Percentiles rank a stretch among this genome's conserved stretches.
phyloP scores from a whole-genome alignment of 2,329 filamentous ascomycete genomes.

The Fusarium beomiforme region DNA sequence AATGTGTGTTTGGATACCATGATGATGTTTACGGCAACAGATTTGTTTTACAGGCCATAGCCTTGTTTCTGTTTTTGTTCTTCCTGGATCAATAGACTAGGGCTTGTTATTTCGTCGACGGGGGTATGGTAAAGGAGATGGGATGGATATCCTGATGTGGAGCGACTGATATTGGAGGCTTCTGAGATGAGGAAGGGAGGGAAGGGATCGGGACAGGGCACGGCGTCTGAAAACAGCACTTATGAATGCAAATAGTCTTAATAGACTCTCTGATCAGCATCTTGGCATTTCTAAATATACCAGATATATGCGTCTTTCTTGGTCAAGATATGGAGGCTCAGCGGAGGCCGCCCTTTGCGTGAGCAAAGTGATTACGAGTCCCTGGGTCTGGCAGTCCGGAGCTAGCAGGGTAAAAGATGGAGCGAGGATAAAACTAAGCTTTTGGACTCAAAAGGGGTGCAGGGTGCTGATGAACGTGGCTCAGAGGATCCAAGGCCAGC shows the following conservation, averaged over 20 bases:
- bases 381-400: slow-evolving; percentile 12
- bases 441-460: slow-evolving; percentile 21
- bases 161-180: slow-evolving; percentile 22
- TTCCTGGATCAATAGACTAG: slow-evolving; percentile 18
- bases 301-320: background rate
- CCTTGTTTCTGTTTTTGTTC: slow-evolving; percentile 22
- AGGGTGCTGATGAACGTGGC: background rate
- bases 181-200: slow-evolving; percentile 8
- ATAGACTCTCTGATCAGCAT: slow-evolving; percentile 24
- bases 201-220: slow-evolving; percentile 5
- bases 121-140: background rate
- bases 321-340: slow-evolving; percentile 26
- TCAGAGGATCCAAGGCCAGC: slow-evolving; percentile 6
- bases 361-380: slow-evolving; percentile 33
- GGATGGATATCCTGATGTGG: slow-evolving; percentile 12
- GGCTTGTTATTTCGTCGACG: slow-evolving; percentile 8
- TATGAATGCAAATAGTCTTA: slow-evolving; percentile 26
- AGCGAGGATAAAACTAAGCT: slow-evolving; percentile 28
- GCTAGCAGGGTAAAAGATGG: slow-evolving; percentile 21
- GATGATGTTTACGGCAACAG: slow-evolving; percentile 30
- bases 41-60: slow-evolving; percentile 15
- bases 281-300: slow-evolving; percentile 39
- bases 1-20: slow-evolving; percentile 33
- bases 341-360: slow-evolving; percentile 28
- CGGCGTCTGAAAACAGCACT: slow-evolving; percentile 23